These are phyloP conservation scores for Phialemoniopsis sp. DNA, from an alignment of 2,329 filamentous ascomycete genomes.

Conservation along the genomic window DNA sequence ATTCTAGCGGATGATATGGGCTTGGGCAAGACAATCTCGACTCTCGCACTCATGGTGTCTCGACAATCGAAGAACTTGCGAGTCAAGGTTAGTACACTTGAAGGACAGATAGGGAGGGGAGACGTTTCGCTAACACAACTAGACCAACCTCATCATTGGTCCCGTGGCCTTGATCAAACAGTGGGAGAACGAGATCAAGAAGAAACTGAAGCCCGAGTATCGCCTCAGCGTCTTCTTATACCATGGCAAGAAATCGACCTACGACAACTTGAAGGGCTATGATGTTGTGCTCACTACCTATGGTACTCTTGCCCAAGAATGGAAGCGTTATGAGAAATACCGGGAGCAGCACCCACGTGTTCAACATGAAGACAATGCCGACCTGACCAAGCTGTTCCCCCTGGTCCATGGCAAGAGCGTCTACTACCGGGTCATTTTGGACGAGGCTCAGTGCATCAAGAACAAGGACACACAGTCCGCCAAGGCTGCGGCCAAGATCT, in stretches of 20 bases:
- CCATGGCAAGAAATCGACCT: constrained; percentile 62
- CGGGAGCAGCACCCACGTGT: constrained; percentile 33
- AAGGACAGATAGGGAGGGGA: too few species aligned
- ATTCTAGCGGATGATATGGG: constrained; percentile 83
- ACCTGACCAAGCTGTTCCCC: constrained; percentile 25
- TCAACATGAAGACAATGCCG: constrained; percentile 22
- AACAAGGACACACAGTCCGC: constrained; percentile 62
- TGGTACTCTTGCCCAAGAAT: constrained; percentile 64
- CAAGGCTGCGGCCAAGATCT: constrained; percentile 53
- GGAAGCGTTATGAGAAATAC: constrained; percentile 56
- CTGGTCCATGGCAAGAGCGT: constrained; percentile 55
- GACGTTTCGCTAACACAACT: too few species aligned
- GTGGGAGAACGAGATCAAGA: constrained; percentile 76
- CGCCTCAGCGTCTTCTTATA: constrained; percentile 63
- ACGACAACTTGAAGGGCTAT: constrained; percentile 56
- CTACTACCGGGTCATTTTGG: constrained; percentile 70
- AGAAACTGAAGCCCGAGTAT: constrained; percentile 59
- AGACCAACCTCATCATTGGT: constrained; percentile 79
- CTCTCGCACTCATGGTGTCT: constrained; percentile 70
- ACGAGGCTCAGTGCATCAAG: constrained; percentile 80
- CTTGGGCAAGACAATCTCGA: constrained; percentile 79
- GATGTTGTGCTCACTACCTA: constrained; percentile 80
- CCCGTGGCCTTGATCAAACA: constrained; percentile 78
- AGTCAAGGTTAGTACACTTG: too few species aligned
- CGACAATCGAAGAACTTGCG: constrained; percentile 52